Base-by-base conservation (phyloP, 495 filamentous ascomycete species). In the Neurospora sp. region DNA sequence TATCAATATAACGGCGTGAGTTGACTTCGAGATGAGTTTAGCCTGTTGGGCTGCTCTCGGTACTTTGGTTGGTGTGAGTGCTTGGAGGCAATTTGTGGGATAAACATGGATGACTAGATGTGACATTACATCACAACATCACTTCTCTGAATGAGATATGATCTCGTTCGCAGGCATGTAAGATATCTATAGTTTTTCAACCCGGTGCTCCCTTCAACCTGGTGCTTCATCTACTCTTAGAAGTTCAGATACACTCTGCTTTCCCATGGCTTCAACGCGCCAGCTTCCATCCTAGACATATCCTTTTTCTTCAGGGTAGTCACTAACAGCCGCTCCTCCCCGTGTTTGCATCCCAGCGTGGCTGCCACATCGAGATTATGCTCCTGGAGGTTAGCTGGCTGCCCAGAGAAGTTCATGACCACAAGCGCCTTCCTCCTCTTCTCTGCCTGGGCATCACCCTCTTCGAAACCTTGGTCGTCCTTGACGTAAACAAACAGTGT, bases 371-470 rank as follows among this genome's bases (percentile, higher is more conserved):
- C 44, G 23, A 72, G 20, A 10, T 44, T n/a, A 44, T 74, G 71
- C 72, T 69, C 44, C 39, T 46, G 73, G 14, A 75, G 7, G 27
- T 5, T 39, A 2, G 31, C 66, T 40, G 72, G 54, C 42, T 75
- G 3, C 20, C 38, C 42, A 10, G 74, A 71, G 71, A 79, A 79
- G 60, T 77, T 77, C 71, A 75, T 75, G 10, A 77, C 41, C 6
- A 77, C 72, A 23, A 77, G 23, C 1, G 76, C 76, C 44, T 62
- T 75, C 39, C 69, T 75, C 27, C 20, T 73, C 9, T 14, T 44
- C 1, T 69, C 66, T 10, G 10, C 49, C 7, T n/a, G 41, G 41
- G 16, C 42, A 35, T 16, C 23, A 0, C 54, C 27, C 23, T 16
- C 54, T 16, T 62, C 23, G 2, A 31, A 38, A 0, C 5, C 71